Base-by-base conservation (phyloP, 2,329 filamentous ascomycete species). In the Zasmidium angulare region DNA sequence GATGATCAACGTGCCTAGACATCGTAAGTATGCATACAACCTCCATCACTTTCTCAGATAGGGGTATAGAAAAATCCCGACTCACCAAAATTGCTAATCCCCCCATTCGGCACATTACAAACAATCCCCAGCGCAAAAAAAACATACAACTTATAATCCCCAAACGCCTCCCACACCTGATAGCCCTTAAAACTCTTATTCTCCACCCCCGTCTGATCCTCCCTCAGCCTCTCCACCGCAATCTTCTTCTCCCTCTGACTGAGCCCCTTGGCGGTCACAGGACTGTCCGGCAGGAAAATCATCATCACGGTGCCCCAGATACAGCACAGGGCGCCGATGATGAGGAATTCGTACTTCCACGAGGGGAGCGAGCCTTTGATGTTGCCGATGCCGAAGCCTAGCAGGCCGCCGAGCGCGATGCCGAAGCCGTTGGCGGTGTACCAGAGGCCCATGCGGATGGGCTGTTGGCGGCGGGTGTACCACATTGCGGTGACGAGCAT, bases 401-500 rank as follows among this genome's bases (percentile, higher is more conserved):
- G 70, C 1, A 84, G 66, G 0, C 84, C 84, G 50, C 84, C 84
- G 0, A 85, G 78, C 0, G 84, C 83, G 31, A 86, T 84, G 1
- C 82, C 84, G 7, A 85, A 69, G 0, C 85, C 85, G 50, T 86
- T 86, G 26, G 82, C 84, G 0, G 80, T 79, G 67, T 84, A 86
- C 83, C 84, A 87, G 0, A 83, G 73, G 1, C 82, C 83, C 52
- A 86, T 85, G 0, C 85, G 77, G 1, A 84, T 76, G 0, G 86
- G 85, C 65, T 89, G 86, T 66, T 89, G 83, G 2, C 79, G 76
- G 10, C 85, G 78, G 1, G 85, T 87, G 65, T 87, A 68, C 81
- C 84, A 89, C 84, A 87, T 87, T 3, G 80, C 80, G 0, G 85
- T 88, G 36, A 88, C 84, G 1, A 89, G 72, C 78, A 88, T 86